These are phyloP conservation scores for Diaporthe capsici DNA, from an alignment of 2,329 filamentous ascomycete species.

Conservation along the genomic window DNA sequence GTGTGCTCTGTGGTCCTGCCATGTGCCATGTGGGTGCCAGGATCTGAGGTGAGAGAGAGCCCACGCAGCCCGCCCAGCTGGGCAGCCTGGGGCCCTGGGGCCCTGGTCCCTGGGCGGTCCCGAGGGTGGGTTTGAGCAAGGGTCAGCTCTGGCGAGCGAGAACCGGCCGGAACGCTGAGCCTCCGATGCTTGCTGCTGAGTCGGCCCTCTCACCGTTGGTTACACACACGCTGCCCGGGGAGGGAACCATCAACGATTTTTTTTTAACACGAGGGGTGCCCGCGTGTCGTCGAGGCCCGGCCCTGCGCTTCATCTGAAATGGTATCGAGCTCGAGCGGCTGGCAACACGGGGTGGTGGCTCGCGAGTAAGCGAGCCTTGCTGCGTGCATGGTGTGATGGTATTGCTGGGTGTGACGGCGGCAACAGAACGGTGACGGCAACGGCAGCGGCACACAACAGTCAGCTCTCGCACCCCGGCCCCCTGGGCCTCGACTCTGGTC, in stretches of 20 bases:
- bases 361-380: conserved; percentile 11
- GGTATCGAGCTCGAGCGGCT: conserved; percentile 5
- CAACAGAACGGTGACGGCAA: background rate
- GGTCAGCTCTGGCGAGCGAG: conserved; percentile 22
- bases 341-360: background rate
- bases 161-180: conserved; percentile 11
- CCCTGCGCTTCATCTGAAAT: background rate
- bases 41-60: conserved; percentile 27
- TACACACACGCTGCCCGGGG: background rate
- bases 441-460: background rate
- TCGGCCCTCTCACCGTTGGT: conserved; percentile 13
- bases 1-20: conserved; percentile 14
- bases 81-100: conserved; percentile 16
- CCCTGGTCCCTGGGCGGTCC: conserved; percentile 18
- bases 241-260: background rate
- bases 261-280: background rate
- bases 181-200: conserved; percentile 28
- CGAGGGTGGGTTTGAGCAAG: conserved; percentile 24
- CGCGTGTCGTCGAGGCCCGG: background rate
- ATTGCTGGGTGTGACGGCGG: conserved; percentile 16
- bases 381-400: conserved; percentile 8
- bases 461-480: background rate
- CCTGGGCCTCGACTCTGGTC: background rate
- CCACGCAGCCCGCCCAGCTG: background rate
- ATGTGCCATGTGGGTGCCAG: conserved; percentile 28